Conservation (phyloP, 495 filamentous ascomycete species). For the Podospora pseudoanserina region DNA sequence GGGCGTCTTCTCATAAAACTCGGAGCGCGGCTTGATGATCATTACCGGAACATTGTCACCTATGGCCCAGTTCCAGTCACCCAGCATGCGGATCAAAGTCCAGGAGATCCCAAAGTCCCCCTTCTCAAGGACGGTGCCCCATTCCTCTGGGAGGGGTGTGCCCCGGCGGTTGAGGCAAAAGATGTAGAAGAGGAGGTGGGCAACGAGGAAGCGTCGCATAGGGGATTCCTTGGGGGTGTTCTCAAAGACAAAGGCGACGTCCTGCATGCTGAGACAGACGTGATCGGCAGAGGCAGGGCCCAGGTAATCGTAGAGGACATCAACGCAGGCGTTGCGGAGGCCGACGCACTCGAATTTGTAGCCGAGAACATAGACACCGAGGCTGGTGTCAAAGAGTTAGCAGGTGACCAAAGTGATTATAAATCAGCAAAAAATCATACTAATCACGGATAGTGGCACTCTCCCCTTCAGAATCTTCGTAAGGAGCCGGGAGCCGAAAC, state of each 20-base stretch:
- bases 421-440: constrained; percentile 17
- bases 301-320: constrained; percentile 22
- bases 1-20: constrained; percentile 25
- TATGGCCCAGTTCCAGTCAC: constrained; percentile 32
- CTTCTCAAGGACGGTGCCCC: constrained; percentile 16
- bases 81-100: constrained; percentile 26
- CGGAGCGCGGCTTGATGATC: constrained; percentile 22
- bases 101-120: constrained; percentile 10
- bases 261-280: constrained; percentile 15
- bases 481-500: constrained; percentile 16
- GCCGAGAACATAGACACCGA: constrained; percentile 31
- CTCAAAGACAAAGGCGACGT: constrained; percentile 27
- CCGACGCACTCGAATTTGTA: constrained; percentile 18
- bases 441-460: constrained; percentile 26
- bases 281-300: constrained; percentile 13
- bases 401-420: not conserved
- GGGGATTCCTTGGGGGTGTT: constrained; percentile 20
- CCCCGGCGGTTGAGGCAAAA: constrained; percentile 19
- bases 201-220: constrained; percentile 26
- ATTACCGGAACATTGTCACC: constrained; percentile 26
- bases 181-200: constrained; percentile 24
- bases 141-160: constrained; percentile 17
- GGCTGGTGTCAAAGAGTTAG: constrained; percentile 14
- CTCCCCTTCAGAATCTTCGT: not conserved
- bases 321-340: constrained; percentile 23